phyloP scores from a whole-genome alignment of 129 eudicot species.

The Centella asiatica region DNA sequence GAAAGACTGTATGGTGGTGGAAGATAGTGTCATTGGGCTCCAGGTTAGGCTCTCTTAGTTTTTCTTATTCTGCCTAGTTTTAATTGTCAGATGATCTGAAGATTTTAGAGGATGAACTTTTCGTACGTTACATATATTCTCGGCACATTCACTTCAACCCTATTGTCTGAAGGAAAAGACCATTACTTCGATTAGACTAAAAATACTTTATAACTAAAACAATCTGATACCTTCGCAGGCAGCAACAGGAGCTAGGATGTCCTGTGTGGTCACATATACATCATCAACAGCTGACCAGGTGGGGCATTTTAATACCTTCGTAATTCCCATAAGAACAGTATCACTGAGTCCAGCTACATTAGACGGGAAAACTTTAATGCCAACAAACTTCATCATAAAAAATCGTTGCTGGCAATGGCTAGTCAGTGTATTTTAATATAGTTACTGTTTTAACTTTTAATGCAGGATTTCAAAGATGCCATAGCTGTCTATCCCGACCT shows the following conservation, averaged over 20 bases:
- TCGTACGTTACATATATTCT: not conserved
- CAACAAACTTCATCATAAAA: not conserved
- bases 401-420: not conserved
- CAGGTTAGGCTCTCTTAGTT: too few species aligned
- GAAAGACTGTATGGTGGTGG: constrained; percentile 81
- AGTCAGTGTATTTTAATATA: not conserved
- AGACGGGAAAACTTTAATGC: not conserved
- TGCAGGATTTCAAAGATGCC: constrained; percentile 71
- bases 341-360: not conserved
- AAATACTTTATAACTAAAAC: not conserved
- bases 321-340: not conserved
- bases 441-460: not conserved
- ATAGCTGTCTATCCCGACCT: constrained; percentile 76
- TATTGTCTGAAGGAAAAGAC: too few species aligned
- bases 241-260: constrained; percentile 90
- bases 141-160: not conserved
- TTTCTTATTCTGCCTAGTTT: too few species aligned
- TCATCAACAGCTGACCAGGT: constrained; percentile 88
- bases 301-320: not conserved
- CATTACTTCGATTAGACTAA: not conserved
- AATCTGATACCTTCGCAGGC: constrained; percentile 48
- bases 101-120: not conserved
- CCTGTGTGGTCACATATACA: constrained; percentile 81
- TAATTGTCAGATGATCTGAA: too few species aligned
- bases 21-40: constrained; percentile 92